Conservation (phyloP, 495 filamentous ascomycete species). For the Talaromyces proteolyticus region DNA sequence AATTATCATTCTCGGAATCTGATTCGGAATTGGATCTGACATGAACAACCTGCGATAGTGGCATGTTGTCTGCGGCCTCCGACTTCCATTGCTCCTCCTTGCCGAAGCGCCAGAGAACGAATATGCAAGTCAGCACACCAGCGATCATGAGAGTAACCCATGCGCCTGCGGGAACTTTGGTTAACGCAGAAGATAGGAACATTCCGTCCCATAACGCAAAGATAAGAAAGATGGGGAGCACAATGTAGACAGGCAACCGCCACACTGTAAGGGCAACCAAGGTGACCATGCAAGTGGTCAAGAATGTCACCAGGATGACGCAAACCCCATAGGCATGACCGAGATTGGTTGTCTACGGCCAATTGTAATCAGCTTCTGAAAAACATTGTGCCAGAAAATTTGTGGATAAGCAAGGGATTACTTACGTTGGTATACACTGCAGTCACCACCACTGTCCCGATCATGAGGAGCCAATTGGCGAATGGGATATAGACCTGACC, state of each 20-base stretch:
- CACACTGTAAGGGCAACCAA: slow-evolving; percentile 64
- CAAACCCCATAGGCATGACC: slow-evolving; percentile 56
- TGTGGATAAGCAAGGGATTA: background rate
- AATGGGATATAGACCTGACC: slow-evolving; percentile 68
- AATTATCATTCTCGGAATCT: background rate
- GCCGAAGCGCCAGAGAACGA: slow-evolving; percentile 69
- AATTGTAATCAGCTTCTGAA: background rate
- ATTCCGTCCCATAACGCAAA: slow-evolving; percentile 58
- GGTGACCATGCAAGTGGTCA: slow-evolving; percentile 64
- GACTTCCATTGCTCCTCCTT: slow-evolving; percentile 68
- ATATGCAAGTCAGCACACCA: slow-evolving; percentile 47
- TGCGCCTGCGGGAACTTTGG: slow-evolving; percentile 63
- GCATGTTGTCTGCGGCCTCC: slow-evolving; percentile 48
- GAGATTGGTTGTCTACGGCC: slow-evolving; percentile 34
- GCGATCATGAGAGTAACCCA: slow-evolving; percentile 67
- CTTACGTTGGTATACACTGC: slow-evolving; percentile 64
- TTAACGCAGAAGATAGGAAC: slow-evolving; percentile 60
- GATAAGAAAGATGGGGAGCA: slow-evolving; percentile 54
- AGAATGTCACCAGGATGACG: slow-evolving; percentile 70
- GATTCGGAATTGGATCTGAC: background rate
- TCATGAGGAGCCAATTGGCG: slow-evolving; percentile 68
- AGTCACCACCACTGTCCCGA: slow-evolving; percentile 68
- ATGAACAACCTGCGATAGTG: slow-evolving; percentile 26
- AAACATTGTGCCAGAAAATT: background rate
- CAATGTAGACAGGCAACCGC: slow-evolving; percentile 49